Evolutionary conservation across 2,329 filamentous ascomycete species (phyloP).

Genomic region (Polychaeton citri): DNA sequence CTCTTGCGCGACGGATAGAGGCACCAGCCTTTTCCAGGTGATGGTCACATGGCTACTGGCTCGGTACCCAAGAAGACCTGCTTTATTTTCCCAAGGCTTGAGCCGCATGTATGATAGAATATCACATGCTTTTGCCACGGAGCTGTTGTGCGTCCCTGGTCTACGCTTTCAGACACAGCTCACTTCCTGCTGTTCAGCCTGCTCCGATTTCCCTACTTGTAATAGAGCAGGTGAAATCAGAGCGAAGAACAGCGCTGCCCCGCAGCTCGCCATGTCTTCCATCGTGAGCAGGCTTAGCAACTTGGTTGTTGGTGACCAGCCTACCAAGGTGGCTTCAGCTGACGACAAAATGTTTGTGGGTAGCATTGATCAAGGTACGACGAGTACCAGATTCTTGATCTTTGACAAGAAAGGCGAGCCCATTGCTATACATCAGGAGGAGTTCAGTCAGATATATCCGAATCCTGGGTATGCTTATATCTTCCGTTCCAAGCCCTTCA

Average conservation of each 20-base stretch:
- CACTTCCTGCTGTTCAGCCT: too few species aligned
- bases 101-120: too few species aligned
- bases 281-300: background rate
- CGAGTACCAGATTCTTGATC: slow-evolving; percentile 78
- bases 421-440: slow-evolving; percentile 71
- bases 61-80: too few species aligned
- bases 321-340: slow-evolving; percentile 9
- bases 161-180: too few species aligned
- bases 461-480: slow-evolving; percentile 57
- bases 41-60: background rate
- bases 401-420: slow-evolving; percentile 70
- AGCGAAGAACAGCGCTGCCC: too few species aligned
- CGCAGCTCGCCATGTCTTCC: background rate
- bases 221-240: too few species aligned
- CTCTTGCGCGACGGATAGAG: too few species aligned
- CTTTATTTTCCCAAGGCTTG: too few species aligned
- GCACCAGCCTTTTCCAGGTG: background rate
- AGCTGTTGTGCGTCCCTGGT: too few species aligned
- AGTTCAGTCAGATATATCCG: slow-evolving; percentile 75
- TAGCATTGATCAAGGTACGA: slow-evolving; percentile 84
- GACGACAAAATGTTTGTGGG: slow-evolving; percentile 55
- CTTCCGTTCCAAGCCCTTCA: too few species aligned
- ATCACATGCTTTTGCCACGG: background rate
- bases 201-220: too few species aligned
- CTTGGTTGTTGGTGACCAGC: background rate